These are phyloP conservation scores for Chlamydomonas reinhardtii DNA, from an alignment of 163 green algal genomes.

Conservation along the genomic window DNA sequence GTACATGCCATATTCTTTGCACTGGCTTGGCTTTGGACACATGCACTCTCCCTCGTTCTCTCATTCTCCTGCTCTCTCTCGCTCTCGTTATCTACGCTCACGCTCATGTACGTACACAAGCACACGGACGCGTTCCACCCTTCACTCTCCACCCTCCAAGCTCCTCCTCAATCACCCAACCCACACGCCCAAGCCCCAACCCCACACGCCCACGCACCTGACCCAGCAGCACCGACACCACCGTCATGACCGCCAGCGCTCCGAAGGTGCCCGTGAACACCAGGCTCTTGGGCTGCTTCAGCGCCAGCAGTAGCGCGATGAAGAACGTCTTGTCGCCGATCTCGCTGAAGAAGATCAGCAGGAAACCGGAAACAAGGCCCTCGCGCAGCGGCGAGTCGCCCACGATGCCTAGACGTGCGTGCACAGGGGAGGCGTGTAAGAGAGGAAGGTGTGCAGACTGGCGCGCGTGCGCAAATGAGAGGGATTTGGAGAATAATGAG, in stretches of 20 bases:
- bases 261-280: conserved; percentile 94
- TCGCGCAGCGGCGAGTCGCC: conserved; percentile 84
- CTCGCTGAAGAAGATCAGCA: conserved; percentile 98
- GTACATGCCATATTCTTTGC: too few relatives aligned
- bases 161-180: neutral
- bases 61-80: neutral
- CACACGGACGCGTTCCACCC: too few relatives aligned
- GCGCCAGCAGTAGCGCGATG: conserved; percentile 92
- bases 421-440: too few relatives aligned
- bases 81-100: neutral
- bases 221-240: conserved; percentile 88
- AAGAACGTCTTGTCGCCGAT: conserved; percentile 99
- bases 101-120: too few relatives aligned
- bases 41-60: neutral
- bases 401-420: conserved; percentile 70
- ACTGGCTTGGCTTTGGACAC: neutral
- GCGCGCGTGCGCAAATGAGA: too few relatives aligned
- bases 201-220: conserved; percentile 50
- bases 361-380: conserved; percentile 90
- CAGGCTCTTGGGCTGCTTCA: conserved; percentile 67
- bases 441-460: too few relatives aligned
- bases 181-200: neutral
- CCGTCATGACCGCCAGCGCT: conserved; percentile 94
- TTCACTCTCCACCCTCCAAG: neutral
- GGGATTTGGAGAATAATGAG: too few relatives aligned